A percentile compares a stretch with the other conserved stretches of the same genome.
These are phyloP conservation scores for Xylaria venustula DNA, from an alignment of 495 filamentous ascomycete genomes.

Conservation along the genomic window DNA sequence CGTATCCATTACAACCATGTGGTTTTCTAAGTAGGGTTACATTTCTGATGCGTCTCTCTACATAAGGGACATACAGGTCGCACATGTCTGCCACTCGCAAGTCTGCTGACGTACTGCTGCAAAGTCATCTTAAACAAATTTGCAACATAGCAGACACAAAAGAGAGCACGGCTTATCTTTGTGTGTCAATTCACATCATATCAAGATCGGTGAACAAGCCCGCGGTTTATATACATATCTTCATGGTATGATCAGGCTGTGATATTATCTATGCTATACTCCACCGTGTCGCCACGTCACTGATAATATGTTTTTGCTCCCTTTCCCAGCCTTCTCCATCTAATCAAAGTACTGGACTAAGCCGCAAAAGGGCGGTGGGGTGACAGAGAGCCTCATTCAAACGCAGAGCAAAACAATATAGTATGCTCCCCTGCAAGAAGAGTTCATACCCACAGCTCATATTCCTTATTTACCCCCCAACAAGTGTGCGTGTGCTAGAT, in stretches of 20 bases:
- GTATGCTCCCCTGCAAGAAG: not conserved
- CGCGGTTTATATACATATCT: not conserved
- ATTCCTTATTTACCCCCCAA: not conserved
- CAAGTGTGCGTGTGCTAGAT: not conserved
- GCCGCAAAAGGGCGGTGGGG: not conserved
- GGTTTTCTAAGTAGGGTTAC: too few species aligned
- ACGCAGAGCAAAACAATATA: too few species aligned
- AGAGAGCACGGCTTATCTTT: too few species aligned
- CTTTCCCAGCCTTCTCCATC: not conserved
- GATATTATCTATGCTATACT: conserved; percentile 2
- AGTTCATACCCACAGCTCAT: not conserved
- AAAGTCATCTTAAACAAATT: too few species aligned
- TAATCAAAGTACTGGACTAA: not conserved
- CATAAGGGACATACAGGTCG: too few species aligned
- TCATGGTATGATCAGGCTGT: not conserved
- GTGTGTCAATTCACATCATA: too few species aligned
- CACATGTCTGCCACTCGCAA: too few species aligned
- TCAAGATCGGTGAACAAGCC: too few species aligned
- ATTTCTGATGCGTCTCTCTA: too few species aligned
- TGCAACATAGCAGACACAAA: too few species aligned
- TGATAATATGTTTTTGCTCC: not conserved
- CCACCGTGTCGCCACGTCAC: not conserved
- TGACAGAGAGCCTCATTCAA: not conserved
- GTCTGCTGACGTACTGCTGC: too few species aligned
- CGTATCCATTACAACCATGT: too few species aligned